Base-by-base conservation (phyloP, 2,329 filamentous ascomycete genomes). In the Alternaria incomplexa region DNA sequence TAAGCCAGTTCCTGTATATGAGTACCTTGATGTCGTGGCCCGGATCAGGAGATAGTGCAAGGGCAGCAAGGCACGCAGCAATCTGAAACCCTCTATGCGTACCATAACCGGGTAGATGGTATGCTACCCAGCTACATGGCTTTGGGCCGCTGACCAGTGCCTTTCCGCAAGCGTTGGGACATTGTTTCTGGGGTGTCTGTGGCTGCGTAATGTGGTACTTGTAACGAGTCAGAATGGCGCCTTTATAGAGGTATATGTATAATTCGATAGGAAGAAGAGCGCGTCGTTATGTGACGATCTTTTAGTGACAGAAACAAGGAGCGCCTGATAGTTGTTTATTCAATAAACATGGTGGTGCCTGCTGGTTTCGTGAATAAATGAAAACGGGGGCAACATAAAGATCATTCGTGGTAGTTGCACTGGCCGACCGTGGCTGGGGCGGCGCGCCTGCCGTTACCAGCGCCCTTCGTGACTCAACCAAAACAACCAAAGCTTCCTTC, bases 101-200 rank as follows among this genome's bases (percentile, higher is more conserved):
- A 7, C 54, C 7, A 22, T 62, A 57, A 6, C 26, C 56, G 1
- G 62, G 52, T 13, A 66, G 53, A 46, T 66, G 36, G 40, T 50
- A 66, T 15, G 32, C 58, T 23, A 61, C 56, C 62, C 58, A 64
- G 45, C 64, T 64, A 26, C 64, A 66, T 11, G 52, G 32, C 48
- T 58, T 52, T n/a, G 54, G 51, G n/a, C n/a, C 20, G 23, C 30
- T 50, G 9, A 64, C 62, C 7, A 54, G 58, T 13, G 48, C 64
- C 64, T 32, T 61, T 56, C 32, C 56, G 28, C 36, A 66, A 47
- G n/a, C 58, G 46, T 15, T 9, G 46, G 20, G 44, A 56, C 11
- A 64, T 60, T 8, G 58, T 56, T 43, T 59, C 47, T 12, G 51
- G 40, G 1, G 55, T 32, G 17, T 43, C 46, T 2, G 26, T 64